A percentile compares a stretch with the other conserved stretches of the same genome.
These are phyloP conservation scores for Colletotrichum chrysophilum DNA, from an alignment of 2,329 filamentous ascomycete genomes.

Conservation along the genomic window DNA sequence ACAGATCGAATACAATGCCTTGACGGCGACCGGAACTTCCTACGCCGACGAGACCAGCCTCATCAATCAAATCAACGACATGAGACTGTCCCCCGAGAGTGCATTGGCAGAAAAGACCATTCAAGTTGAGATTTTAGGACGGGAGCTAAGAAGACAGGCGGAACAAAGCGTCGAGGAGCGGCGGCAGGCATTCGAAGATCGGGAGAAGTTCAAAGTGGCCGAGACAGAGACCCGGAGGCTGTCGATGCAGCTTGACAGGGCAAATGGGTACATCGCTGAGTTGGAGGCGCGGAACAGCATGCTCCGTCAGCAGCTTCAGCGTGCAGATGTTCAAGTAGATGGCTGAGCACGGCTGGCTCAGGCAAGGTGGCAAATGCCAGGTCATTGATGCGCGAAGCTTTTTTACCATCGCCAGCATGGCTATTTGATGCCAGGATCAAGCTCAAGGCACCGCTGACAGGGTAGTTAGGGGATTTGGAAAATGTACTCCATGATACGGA, in stretches of 20 bases:
- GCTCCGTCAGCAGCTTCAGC: neutral
- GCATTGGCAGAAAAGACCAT: neutral
- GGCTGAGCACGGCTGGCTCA: neutral
- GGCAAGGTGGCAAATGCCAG: neutral
- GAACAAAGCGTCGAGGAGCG: neutral
- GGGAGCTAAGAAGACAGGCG: neutral
- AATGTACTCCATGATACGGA: neutral
- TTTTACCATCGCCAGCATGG: neutral
- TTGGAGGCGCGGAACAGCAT: neutral
- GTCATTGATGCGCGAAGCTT: neutral
- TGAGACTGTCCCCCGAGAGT: neutral
- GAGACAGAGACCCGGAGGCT: neutral
- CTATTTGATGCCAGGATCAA: neutral
- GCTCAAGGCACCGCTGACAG: neutral
- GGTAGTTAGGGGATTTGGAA: neutral
- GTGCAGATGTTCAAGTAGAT: neutral
- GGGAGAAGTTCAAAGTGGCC: neutral
- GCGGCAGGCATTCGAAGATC: neutral
- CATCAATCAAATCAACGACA: neutral
- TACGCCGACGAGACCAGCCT: neutral
- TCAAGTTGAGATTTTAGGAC: neutral
- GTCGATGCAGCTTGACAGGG: neutral
- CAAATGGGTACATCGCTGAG: neutral
- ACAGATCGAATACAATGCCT: neutral
- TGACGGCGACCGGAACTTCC: neutral